Percentiles rank a stretch among this genome's conserved stretches.
These are phyloP conservation scores for Trichoderma gamsii DNA, from an alignment of 495 filamentous ascomycete genomes.

Conservation along the genomic window DNA sequence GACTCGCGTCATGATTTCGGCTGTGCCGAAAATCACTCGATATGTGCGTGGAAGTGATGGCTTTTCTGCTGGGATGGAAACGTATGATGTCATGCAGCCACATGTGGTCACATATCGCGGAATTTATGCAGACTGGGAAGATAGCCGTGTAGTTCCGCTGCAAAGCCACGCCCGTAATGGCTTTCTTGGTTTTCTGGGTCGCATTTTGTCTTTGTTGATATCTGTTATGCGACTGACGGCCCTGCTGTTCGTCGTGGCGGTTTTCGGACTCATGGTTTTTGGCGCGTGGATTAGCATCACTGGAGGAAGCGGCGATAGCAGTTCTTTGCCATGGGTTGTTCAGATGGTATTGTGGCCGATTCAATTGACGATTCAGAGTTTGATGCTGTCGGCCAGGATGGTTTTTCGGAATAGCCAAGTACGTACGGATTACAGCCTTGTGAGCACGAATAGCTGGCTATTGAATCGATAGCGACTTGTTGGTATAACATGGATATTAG, in stretches of 20 bases:
- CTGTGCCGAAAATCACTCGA: not conserved
- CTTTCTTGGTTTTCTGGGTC: not conserved
- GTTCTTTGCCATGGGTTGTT: not conserved
- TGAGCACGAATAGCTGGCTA: not conserved
- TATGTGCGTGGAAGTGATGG: not conserved
- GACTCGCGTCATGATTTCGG: not conserved
- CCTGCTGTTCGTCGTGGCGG: not conserved
- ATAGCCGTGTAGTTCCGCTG: not conserved
- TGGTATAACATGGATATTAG: not conserved
- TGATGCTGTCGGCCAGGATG: not conserved
- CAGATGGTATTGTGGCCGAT: not conserved
- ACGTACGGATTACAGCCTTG: not conserved
- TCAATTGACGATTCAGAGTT: not conserved
- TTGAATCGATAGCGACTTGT: not conserved
- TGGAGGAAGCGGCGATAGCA: not conserved
- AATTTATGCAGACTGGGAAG: not conserved
- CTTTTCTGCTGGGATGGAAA: not conserved
- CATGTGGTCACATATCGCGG: conserved; percentile 2
- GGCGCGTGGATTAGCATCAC: conserved; percentile 21
- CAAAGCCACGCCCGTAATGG: not conserved
- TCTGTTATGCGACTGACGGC: not conserved
- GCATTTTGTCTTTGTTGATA: not conserved
- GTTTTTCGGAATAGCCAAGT: not conserved
- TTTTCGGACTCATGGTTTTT: conserved; percentile 30
- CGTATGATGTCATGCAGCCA: conserved; percentile 6